These are phyloP conservation scores for Dianthus caryophyllus DNA, from an alignment of 148 eudicot species.

Conservation along the genomic window DNA sequence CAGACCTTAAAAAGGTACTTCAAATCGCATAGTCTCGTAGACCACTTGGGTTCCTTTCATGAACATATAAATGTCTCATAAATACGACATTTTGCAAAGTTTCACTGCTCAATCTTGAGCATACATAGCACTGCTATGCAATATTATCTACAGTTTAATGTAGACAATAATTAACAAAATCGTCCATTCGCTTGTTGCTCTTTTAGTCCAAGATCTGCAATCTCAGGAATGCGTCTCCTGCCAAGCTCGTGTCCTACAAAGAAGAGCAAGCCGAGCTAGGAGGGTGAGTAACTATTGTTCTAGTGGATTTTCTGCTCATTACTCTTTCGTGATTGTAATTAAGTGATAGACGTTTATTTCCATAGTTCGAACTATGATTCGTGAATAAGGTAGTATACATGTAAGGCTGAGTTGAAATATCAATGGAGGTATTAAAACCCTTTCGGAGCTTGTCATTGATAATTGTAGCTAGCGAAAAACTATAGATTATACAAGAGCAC, in stretches of 20 bases:
- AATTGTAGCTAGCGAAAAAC: neutral
- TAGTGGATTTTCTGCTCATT: neutral
- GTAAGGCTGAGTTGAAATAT: neutral
- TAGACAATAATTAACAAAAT: neutral
- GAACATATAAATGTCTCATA: neutral
- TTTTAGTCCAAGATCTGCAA: constrained; percentile 71
- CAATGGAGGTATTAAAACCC: too few species aligned
- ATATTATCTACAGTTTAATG: constrained; percentile 1
- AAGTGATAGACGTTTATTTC: neutral
- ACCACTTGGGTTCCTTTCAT: too few species aligned
- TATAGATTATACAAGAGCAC: neutral
- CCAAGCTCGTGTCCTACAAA: constrained; percentile 43
- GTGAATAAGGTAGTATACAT: neutral
- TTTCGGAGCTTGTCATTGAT: neutral
- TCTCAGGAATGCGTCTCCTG: constrained; percentile 55
- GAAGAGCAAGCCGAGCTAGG: constrained; percentile 93
- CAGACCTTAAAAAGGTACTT: too few species aligned
- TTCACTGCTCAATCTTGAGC: neutral
- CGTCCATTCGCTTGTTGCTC: neutral
- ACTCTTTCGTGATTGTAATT: neutral
- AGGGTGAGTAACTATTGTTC: constrained; percentile 55
- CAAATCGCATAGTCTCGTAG: too few species aligned
- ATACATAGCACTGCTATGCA: constrained; percentile 1
- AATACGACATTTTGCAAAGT: neutral
- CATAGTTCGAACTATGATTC: neutral